Evolutionary conservation across 2,329 filamentous ascomycete species (phyloP), one percentile per base, ranked within the genome.

Genomic region (Pseudopithomyces chartarum): DNA sequence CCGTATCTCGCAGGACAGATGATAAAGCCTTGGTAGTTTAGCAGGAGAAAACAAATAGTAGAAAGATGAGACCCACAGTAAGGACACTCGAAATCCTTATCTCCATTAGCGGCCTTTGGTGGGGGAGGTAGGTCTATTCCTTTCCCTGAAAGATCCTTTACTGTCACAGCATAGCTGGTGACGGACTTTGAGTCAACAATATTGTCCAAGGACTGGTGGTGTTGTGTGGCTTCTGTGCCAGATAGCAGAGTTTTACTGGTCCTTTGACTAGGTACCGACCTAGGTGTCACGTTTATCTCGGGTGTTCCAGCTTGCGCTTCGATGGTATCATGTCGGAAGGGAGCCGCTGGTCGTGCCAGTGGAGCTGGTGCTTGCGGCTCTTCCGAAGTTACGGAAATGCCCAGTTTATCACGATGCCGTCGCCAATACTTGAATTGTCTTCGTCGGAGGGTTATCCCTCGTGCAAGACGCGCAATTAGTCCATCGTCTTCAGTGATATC

Each of bases 391-490:
- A 62, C 62, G 3, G 68, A 63, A 1, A 63, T 52, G 8, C 64
- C 67, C 7, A 76, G 51, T 56, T 76, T 76, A 32, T 76, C 73
- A 36, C 73, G 17, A 47, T 50, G 29, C 6, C 72, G 60, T 47
- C 66, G 68, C 74, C 74, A 76, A 20, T 76, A 76, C 54, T 73
- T 74, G 58, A 76, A 76, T 34, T 75, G 72, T 7, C 73, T 66
- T 39, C 74, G 64, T 22, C 74, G 69, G 22, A 73, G 63, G 0
- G 74, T 76, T 17, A 76, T 66, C 1, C 67, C 64, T 22, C 60
- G 65, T 49, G 67, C 67, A 13, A 76, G 50, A 11, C 73, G 68
- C 7, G 55, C 50, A 12, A 65, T 54, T 15, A 76, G 56, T 29
- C 58, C 64, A 7, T 68, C 66, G 45, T 68, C 55, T 5, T 65